These are phyloP conservation scores for Paulownia fortunei DNA, from an alignment of 257 asterid genomes.

Conservation along the genomic window DNA sequence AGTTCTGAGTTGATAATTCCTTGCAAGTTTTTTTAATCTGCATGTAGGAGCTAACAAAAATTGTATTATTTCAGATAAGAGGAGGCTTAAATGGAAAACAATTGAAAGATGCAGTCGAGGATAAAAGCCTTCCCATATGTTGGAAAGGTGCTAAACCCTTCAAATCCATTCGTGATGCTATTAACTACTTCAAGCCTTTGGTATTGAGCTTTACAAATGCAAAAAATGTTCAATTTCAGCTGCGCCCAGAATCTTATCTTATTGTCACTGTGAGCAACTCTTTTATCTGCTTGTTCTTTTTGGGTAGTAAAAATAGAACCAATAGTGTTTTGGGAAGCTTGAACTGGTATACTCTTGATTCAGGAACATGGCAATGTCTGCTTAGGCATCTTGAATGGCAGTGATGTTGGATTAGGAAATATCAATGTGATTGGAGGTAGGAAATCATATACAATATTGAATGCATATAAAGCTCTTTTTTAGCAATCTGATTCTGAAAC, in stretches of 20 bases:
- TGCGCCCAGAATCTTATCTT: slow-evolving; percentile 81
- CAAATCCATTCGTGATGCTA: slow-evolving; percentile 62
- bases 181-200: slow-evolving; percentile 69
- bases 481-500: slow-evolving; percentile 25
- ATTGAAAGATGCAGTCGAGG: slow-evolving; percentile 58
- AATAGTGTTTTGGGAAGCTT: not conserved
- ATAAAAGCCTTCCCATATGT: slow-evolving; percentile 76
- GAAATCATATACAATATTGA: not conserved
- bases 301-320: no score
- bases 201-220: slow-evolving; percentile 54
- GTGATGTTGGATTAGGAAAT: slow-evolving; percentile 66
- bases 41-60: slow-evolving; percentile 18
- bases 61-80: slow-evolving; percentile 53
- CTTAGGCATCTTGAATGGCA: slow-evolving; percentile 87
- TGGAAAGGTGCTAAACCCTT: slow-evolving; percentile 82
- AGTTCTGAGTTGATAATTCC: slow-evolving; percentile 2
- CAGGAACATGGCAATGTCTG: slow-evolving; percentile 84
- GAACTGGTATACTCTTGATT: slow-evolving; percentile 25
- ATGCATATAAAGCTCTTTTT: not conserved
- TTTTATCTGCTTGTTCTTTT: not conserved
- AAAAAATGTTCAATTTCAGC: slow-evolving; percentile 59
- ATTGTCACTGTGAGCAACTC: slow-evolving; percentile 62
- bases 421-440: slow-evolving; percentile 83
- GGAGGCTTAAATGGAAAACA: slow-evolving; percentile 41
- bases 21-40: not conserved